Conservation (phyloP, 2,329 filamentous ascomycete species). For the Sclerotinia nivalis region DNA sequence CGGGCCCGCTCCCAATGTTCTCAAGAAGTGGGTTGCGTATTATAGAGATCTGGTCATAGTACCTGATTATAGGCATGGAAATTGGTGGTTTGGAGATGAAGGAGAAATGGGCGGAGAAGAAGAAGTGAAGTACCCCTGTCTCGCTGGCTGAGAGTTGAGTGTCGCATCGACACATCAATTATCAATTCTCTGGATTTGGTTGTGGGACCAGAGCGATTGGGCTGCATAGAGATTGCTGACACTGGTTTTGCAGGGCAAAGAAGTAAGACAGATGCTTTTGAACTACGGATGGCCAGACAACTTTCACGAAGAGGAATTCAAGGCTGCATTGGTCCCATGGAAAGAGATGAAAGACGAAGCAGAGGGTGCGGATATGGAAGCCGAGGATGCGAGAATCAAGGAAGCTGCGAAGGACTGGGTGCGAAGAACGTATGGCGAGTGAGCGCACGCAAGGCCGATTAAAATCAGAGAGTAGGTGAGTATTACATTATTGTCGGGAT, state of each 20-base stretch:
- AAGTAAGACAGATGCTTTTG: constrained; percentile 20
- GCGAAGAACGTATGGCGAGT: constrained; percentile 22
- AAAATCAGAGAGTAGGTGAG: constrained; percentile 3
- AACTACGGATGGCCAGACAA: constrained; percentile 23
- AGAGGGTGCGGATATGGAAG: constrained; percentile 21
- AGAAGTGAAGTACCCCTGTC: constrained; percentile 8
- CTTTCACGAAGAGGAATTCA: constrained; percentile 22
- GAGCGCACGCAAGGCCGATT: background rate
- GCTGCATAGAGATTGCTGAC: constrained; percentile 2
- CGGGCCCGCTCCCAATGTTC: constrained; percentile 21
- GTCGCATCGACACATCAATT: background rate
- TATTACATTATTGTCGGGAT: background rate
- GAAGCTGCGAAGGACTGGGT: constrained; percentile 22
- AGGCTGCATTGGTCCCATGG: constrained; percentile 19
- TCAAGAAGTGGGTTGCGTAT: constrained; percentile 24
- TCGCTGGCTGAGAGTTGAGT: constrained; percentile 1
- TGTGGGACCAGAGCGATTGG: constrained; percentile 9
- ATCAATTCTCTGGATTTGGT: constrained; percentile 3
- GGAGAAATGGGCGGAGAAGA: constrained; percentile 15
- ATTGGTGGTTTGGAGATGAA: constrained; percentile 21
- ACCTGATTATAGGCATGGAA: constrained; percentile 20
- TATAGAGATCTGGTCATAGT: constrained; percentile 23
- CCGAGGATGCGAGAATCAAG: constrained; percentile 14
- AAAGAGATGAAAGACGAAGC: constrained; percentile 20
- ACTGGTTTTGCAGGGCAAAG: constrained; percentile 15